Percentiles rank a stretch among this genome's conserved stretches.
phyloP scores from a whole-genome alignment of 2,329 filamentous ascomycete genomes.

The Sclerotinia nivalis region DNA sequence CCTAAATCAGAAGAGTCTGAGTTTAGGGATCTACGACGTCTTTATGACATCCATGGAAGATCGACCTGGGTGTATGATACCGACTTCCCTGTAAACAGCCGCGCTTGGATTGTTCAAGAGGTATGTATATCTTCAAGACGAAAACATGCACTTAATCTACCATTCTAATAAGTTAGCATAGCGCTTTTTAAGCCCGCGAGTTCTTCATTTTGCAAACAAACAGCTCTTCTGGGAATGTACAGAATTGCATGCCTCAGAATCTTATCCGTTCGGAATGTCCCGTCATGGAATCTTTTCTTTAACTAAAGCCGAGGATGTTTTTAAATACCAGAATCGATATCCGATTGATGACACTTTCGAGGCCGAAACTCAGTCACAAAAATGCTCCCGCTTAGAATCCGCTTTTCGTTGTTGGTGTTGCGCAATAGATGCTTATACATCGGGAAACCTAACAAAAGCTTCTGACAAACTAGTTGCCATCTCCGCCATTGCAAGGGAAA shows the following conservation, averaged over 20 bases:
- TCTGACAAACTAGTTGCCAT: not conserved
- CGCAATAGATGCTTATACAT: rapidly evolving
- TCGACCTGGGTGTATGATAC: rapidly evolving
- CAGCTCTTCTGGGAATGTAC: not conserved
- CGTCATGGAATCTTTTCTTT: rapidly evolving
- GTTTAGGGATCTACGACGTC: rapidly evolving
- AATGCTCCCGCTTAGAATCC: rapidly evolving
- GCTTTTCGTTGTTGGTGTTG: rapidly evolving
- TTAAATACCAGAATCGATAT: rapidly evolving
- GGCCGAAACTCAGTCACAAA: rapidly evolving
- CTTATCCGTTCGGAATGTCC: not conserved
- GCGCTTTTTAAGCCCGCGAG: not conserved
- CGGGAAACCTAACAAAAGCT: rapidly evolving
- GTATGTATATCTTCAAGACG: not conserved
- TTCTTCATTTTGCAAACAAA: not conserved
- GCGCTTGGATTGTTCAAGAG: not conserved
- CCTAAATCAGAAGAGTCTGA: not conserved
- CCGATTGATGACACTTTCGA: not conserved
- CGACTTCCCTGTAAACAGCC: not conserved
- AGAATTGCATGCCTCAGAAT: not conserved
- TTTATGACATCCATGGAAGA: not conserved
- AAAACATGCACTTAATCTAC: rapidly evolving
- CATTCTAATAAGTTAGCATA: not conserved
- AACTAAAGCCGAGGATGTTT: not conserved
- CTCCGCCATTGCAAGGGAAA: not conserved